Evolutionary conservation across 2,329 filamentous ascomycete species (phyloP).

Genomic region (Colletotrichum filicis): DNA sequence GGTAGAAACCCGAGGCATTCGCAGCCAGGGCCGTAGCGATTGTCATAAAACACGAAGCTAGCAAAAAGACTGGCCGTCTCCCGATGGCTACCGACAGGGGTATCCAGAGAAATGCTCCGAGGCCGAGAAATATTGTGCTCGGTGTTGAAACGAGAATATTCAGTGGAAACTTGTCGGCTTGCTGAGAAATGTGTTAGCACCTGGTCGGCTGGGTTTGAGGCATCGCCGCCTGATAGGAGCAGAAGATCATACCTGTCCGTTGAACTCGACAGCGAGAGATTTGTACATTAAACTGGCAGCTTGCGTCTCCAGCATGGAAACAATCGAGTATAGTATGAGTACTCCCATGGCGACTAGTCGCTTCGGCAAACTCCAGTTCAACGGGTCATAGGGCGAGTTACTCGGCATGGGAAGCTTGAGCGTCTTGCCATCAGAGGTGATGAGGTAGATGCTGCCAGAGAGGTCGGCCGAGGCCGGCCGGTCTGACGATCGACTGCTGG

Average conservation of each 20-base stretch:
- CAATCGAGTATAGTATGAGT: constrained; percentile 36
- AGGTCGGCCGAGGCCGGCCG: constrained; percentile 34
- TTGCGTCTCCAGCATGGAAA: constrained; percentile 39
- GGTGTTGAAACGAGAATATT: constrained; percentile 27
- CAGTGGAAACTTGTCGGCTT: constrained; percentile 10
- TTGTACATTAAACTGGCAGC: constrained; percentile 38
- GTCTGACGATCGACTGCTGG: not conserved
- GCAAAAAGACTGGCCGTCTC: constrained; percentile 46
- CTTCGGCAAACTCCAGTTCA: constrained; percentile 41
- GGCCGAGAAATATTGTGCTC: constrained; percentile 44
- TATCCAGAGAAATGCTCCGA: constrained; percentile 50
- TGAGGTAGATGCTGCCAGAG: constrained; percentile 44
- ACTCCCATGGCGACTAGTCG: constrained; percentile 35
- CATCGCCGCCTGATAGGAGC: not conserved
- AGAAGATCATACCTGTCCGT: constrained; percentile 30
- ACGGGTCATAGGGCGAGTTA: constrained; percentile 42
- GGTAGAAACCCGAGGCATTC: constrained; percentile 40
- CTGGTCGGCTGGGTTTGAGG: no score
- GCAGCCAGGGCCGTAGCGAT: constrained; percentile 39
- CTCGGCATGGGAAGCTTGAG: constrained; percentile 47
- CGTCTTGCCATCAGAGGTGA: constrained; percentile 43
- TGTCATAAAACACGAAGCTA: constrained; percentile 39
- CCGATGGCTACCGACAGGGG: constrained; percentile 49
- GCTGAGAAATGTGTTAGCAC: constrained; percentile 35
- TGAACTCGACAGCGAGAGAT: constrained; percentile 38